phyloP scores from a whole-genome alignment of 768 basidiomycete genomes.

The Cystobasidium tubakii region DNA sequence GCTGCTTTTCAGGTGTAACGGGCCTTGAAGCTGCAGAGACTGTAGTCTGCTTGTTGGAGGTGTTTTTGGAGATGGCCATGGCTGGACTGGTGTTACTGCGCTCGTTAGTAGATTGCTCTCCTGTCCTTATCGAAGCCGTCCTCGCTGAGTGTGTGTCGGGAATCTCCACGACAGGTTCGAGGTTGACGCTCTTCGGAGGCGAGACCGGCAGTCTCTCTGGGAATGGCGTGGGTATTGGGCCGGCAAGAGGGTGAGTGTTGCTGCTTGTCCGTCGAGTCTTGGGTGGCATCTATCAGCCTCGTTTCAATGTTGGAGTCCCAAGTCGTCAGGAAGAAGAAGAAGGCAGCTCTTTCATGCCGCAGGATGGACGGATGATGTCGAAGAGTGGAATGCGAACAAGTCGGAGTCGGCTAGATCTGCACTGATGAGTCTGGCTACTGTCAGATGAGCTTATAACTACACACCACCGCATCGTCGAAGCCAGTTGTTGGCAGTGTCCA shows the following conservation, averaged over 20 bases:
- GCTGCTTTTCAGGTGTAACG: conserved; percentile 1
- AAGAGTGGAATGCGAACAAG: neutral
- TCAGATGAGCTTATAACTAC: no score
- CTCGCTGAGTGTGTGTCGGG: neutral
- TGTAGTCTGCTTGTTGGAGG: neutral
- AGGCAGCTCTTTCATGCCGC: neutral
- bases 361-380: conserved; percentile 1
- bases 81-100: neutral
- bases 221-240: neutral
- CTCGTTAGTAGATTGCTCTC: neutral
- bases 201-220: neutral
- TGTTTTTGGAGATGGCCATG: neutral
- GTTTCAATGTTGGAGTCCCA: neutral
- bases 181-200: neutral
- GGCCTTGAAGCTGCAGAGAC: neutral
- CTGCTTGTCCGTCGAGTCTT: conserved; percentile 13
- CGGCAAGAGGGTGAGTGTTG: neutral
- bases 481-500: no score
- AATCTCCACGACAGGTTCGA: neutral
- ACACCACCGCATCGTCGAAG: no score
- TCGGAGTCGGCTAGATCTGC: no score
- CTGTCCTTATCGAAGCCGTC: neutral
- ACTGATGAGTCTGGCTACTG: no score
- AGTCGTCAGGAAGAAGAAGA: neutral
- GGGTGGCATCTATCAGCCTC: conserved; percentile 9